Conservation (phyloP, 75 land plant species). For the Selaginella moellendorffii region DNA sequence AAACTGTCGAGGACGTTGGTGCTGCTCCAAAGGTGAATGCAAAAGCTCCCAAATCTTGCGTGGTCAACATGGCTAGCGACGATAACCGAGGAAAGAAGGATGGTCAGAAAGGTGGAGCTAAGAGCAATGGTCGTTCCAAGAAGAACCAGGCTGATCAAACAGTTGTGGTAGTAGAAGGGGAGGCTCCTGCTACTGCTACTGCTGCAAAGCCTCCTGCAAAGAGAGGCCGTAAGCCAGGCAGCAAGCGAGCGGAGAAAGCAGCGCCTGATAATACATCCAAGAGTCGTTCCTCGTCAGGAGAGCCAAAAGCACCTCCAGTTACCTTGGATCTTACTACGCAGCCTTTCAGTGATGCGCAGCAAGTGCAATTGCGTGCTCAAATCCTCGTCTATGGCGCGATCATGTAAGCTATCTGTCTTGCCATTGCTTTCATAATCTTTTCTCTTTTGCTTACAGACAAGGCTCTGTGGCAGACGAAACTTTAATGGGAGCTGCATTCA, state of each 20-base stretch:
- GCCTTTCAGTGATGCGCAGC: slow-evolving; percentile 71
- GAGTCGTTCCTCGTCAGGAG: neutral
- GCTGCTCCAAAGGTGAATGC: neutral
- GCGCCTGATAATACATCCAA: neutral
- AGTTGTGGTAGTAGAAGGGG: too few species aligned
- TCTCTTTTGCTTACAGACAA: slow-evolving; percentile 34
- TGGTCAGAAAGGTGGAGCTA: too few species aligned
- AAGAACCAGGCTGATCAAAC: too few species aligned
- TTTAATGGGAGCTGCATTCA: slow-evolving; percentile 67
- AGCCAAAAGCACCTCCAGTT: neutral
- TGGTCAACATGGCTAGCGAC: neutral
- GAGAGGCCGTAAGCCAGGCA: neutral
- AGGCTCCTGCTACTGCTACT: too few species aligned
- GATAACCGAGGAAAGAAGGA: too few species aligned
- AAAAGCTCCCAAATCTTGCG: neutral
- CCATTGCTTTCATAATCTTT: neutral
- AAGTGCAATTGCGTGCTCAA: slow-evolving; percentile 83
- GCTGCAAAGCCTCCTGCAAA: neutral
- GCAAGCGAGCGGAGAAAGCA: neutral
- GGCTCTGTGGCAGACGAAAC: slow-evolving; percentile 74
- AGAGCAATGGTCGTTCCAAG: too few species aligned
- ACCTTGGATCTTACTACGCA: slow-evolving; percentile 15
- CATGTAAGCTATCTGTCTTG: slow-evolving; percentile 38
- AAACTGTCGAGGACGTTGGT: neutral
- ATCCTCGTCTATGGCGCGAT: slow-evolving; percentile 85